Base-by-base conservation (phyloP, 371 early-diverging fungal species). In the Batkoa obscura region DNA sequence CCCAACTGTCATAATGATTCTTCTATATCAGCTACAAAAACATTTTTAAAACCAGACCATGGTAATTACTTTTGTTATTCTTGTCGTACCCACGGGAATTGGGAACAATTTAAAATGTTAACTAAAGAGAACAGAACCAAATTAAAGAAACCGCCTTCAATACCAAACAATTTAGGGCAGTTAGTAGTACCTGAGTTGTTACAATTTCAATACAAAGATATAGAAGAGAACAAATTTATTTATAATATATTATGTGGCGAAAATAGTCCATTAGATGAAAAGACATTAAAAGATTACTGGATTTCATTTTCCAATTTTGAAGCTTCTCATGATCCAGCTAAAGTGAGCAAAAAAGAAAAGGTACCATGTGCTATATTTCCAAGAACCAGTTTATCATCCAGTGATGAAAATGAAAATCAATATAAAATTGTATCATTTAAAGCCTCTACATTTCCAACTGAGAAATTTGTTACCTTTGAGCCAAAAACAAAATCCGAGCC, bases 401-500 rank as follows among this genome's bases (percentile, higher is more conserved):
- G 10, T 23, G 17, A 13, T 17, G n/a, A 9, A 8, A 13, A n/a
- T 8, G 17, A 35, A 3, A 9, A 35, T 8, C 8, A 8, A 3
- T 53, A 15, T 31, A 35, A 39, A 5, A 53, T 41, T 3, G 34
- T 34, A 9, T 53, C 53, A 30, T 30, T 39, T 6, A 36, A 31
- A 12, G 53, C 53, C 17, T 13, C 39, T 32, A 13, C 38, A 6
- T 36, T 38, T 10, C 10, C n/a, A 3, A 53, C 35, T 6, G 3
- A 23, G 3, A 41, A n/a, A 4, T 30, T 30, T 12, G 13, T 32
- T n/a, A 32, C 48, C 12, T 47, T 15, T 47, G 53, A 59, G 50
- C 56, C 62, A 43, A 46, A 45, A 45, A 50, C 15, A 17, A 34
- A 31, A 31, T 32, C 5, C 15, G 34, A 38, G 45, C 59, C 72